Conservation (phyloP, 192 early-diverging fungal species). For the Mortierella claussenii region DNA sequence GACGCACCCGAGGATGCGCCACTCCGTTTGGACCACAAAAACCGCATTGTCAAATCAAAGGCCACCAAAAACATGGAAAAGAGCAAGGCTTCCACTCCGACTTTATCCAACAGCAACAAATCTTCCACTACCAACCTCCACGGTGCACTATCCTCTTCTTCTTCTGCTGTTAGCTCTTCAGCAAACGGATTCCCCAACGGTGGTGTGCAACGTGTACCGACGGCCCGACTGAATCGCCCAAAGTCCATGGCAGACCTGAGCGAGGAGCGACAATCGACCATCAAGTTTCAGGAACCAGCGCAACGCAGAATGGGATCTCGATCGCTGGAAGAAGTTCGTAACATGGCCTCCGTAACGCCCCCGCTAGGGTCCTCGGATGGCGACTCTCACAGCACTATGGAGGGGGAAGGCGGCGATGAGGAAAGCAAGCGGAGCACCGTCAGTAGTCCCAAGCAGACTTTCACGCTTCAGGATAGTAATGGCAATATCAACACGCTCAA, state of each 20-base stretch:
- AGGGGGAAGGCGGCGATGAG: not conserved
- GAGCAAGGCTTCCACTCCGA: not conserved
- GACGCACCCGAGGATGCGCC: slow-evolving; percentile 23
- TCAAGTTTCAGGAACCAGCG: slow-evolving; percentile 20
- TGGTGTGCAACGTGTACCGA: slow-evolving; percentile 2
- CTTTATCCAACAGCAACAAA: not conserved
- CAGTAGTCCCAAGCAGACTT: slow-evolving; percentile 37
- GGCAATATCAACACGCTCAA: slow-evolving; percentile 45
- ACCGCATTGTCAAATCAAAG: slow-evolving; percentile 19
- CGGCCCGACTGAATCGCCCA: slow-evolving; percentile 14
- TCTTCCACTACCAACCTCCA: no score
- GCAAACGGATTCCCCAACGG: slow-evolving; percentile 6
- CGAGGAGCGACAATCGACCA: slow-evolving; percentile 10
- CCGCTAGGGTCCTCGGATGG: not conserved
- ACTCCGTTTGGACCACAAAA: slow-evolving; percentile 7
- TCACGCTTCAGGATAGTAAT: slow-evolving; percentile 37
- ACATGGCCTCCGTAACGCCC: not conserved
- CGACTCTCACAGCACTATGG: slow-evolving; percentile 7
- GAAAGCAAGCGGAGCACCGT: slow-evolving; percentile 6
- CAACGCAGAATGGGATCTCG: slow-evolving; percentile 15
- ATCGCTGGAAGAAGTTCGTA: slow-evolving; percentile 42
- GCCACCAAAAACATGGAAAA: slow-evolving; percentile 4
- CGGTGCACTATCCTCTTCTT: no score
- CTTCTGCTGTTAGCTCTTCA: not conserved
- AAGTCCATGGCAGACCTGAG: slow-evolving; percentile 30